Conservation (phyloP, 495 filamentous ascomycete genomes). For the Penicillium pulvis region DNA sequence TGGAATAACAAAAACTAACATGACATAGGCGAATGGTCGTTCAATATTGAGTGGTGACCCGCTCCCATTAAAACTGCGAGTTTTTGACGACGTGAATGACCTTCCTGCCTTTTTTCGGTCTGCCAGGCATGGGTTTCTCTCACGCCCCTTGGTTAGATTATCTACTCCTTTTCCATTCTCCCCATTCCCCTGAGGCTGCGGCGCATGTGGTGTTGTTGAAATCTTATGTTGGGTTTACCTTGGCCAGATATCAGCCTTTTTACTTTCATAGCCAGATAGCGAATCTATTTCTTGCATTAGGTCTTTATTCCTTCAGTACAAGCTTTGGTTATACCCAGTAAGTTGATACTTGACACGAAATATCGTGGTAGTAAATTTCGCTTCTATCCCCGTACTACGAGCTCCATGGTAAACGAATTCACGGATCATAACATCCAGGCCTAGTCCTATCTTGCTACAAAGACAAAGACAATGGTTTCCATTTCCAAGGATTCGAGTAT, state of each 20-base stretch:
- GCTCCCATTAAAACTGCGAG: constrained; percentile 1
- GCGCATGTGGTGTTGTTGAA: constrained; percentile 25
- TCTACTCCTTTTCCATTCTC: constrained; percentile 5
- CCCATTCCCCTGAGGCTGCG: constrained; percentile 10
- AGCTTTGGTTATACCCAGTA: no score
- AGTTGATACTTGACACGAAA: no score
- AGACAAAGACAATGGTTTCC: no score
- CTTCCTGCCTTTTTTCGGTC: constrained; percentile 1
- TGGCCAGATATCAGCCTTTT: constrained; percentile 14
- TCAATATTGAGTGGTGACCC: constrained; percentile 47
- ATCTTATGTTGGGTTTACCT: constrained; percentile 11
- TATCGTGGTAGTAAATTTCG: no score
- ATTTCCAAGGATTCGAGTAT: no score
- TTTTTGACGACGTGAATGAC: constrained; percentile 43
- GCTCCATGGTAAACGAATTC: no score
- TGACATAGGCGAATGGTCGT: constrained; percentile 44
- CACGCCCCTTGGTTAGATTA: not conserved
- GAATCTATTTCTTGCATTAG: constrained; percentile 7
- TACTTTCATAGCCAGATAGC: constrained; percentile 17
- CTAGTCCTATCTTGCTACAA: no score
- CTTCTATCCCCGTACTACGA: no score
- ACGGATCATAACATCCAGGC: no score
- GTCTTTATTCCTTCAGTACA: not conserved
- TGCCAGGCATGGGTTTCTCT: not conserved
- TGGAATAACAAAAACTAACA: constrained; percentile 6